Base-by-base conservation (phyloP, 768 basidiomycete genomes). In the Termitomyces titanicus region DNA sequence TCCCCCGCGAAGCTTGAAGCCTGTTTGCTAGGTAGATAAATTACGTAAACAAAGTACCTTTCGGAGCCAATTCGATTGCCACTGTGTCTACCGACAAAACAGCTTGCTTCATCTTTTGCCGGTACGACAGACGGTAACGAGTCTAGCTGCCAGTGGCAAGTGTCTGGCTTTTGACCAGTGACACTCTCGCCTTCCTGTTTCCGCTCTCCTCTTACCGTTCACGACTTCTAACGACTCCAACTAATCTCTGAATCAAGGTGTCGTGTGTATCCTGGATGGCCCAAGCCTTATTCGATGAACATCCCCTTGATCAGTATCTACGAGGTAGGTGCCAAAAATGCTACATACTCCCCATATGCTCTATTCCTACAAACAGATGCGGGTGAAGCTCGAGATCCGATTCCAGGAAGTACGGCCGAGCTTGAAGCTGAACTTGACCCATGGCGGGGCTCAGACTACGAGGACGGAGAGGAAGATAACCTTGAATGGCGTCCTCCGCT, bases 251-350 rank as follows among this genome's bases (percentile, higher is more conserved):
- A 2, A 9, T 39, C 22, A 37, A 48, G 37, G 53, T 60, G 37
- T 43, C n/a, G 39, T 17, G 51, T 60, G 29, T 48, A 48, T 51
- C 27, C 46, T 37, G 46, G 34, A 91, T 91, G 89, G 89, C 89
- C 34, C 86, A 90, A 75, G 78, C 89, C 55, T 68, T 89, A 57
- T 89, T 88, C 70, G 84, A 89, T 61, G 83, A 88, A 58, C 87
- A 89, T 62, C 89, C 89, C 40, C 77, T 91, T 40, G 82, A 86
- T 63, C 79, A 83, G 61, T 91, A 91, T 69, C 73, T 91, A 52
- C 74, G 80, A 78, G 82, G 89, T 86, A 39, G 47, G 75, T 68
- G 18, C 50, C 45, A 18, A n/a, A n/a, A 15, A 43, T 24, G 12
- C 9, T 13, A 11, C 18, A 11, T 27, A 6, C 10, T 57, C 31